A percentile compares a stretch with the other conserved stretches of the same genome.
Evolutionary conservation across 2,329 filamentous ascomycete species (phyloP).

Genomic region (Trichothecium sympodiale): DNA sequence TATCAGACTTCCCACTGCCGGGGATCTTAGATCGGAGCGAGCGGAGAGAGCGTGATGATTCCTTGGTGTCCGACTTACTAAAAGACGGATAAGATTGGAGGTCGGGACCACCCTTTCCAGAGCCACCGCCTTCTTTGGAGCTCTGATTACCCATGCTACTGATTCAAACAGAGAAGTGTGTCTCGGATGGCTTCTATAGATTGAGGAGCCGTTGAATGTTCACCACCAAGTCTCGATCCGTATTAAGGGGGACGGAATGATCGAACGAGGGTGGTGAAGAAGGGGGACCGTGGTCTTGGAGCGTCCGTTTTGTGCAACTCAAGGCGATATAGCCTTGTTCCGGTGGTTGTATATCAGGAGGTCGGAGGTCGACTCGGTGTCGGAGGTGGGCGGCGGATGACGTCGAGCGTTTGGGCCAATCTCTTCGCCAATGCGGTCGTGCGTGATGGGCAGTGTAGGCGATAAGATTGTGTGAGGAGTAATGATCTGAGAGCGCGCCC

Average conservation of each 20-base stretch:
- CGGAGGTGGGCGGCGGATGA: background rate
- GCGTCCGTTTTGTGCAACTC: conserved; percentile 37
- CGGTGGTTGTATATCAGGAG: background rate
- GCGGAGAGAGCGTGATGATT: conserved; percentile 78
- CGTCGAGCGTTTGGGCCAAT: background rate
- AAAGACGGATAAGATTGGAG: conserved; percentile 87
- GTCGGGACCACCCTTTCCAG: conserved; percentile 40
- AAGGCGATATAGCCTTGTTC: conserved; percentile 15
- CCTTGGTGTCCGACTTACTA: conserved; percentile 83
- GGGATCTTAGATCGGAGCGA: conserved; percentile 85
- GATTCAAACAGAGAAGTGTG: background rate
- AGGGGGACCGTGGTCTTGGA: conserved; percentile 32
- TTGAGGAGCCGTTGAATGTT: background rate
- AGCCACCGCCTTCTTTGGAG: conserved; percentile 45
- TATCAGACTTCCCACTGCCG: conserved; percentile 52
- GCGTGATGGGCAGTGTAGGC: too few species aligned
- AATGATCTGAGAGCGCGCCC: too few species aligned
- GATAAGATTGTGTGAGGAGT: too few species aligned
- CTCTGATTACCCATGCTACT: conserved; percentile 61
- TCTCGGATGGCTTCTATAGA: too few species aligned
- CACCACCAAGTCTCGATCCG: background rate
- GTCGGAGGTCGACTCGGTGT: background rate
- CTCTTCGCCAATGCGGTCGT: too few species aligned
- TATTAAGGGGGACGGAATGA: conserved; percentile 41
- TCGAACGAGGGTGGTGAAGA: conserved; percentile 38